Conservation (phyloP, 2,329 filamentous ascomycete species). For the Ophiosphaerella herpotricha region DNA sequence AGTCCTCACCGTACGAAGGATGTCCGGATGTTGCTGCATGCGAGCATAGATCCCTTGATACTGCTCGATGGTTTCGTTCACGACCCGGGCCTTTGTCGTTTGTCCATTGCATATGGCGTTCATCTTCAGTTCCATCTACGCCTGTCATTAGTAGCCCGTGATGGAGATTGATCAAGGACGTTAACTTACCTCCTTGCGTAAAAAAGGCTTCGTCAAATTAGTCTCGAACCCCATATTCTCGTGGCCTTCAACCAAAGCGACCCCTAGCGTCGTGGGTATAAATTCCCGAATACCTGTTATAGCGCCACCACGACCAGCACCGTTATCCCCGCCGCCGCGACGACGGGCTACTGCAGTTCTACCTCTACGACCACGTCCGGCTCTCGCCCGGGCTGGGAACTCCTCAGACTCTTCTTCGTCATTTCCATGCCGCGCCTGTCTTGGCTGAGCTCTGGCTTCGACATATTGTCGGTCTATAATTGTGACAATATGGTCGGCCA, state of each 20-base stretch:
- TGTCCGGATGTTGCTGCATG: constrained; percentile 73
- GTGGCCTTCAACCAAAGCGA: constrained; percentile 94
- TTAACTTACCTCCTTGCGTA: constrained; percentile 75
- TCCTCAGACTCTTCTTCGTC: constrained; percentile 48
- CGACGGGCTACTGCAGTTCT: constrained; percentile 50
- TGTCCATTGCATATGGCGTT: constrained; percentile 92
- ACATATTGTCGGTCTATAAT: constrained; percentile 92
- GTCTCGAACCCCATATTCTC: constrained; percentile 92
- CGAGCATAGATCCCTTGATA: constrained; percentile 86
- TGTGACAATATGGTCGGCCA: constrained; percentile 97
- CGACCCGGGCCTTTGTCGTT: constrained; percentile 72
- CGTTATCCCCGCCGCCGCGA: constrained; percentile 50
- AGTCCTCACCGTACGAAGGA: constrained; percentile 57
- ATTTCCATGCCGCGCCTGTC: constrained; percentile 31
- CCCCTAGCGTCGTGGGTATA: constrained; percentile 86
- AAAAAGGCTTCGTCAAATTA: constrained; percentile 91
- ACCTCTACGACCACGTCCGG: constrained; percentile 46
- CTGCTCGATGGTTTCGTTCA: constrained; percentile 81
- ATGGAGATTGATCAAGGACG: background rate
- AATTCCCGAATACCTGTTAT: constrained; percentile 72
- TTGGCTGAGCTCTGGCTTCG: constrained; percentile 61
- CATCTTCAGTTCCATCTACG: constrained; percentile 89
- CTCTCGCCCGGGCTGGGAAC: constrained; percentile 45
- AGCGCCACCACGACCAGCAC: constrained; percentile 14
- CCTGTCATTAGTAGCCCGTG: constrained; percentile 13